A percentile compares a stretch with the other conserved stretches of the same genome.
These are phyloP conservation scores for Beauveria pseudobassiana DNA, from an alignment of 2,329 filamentous ascomycete genomes.

Conservation along the genomic window DNA sequence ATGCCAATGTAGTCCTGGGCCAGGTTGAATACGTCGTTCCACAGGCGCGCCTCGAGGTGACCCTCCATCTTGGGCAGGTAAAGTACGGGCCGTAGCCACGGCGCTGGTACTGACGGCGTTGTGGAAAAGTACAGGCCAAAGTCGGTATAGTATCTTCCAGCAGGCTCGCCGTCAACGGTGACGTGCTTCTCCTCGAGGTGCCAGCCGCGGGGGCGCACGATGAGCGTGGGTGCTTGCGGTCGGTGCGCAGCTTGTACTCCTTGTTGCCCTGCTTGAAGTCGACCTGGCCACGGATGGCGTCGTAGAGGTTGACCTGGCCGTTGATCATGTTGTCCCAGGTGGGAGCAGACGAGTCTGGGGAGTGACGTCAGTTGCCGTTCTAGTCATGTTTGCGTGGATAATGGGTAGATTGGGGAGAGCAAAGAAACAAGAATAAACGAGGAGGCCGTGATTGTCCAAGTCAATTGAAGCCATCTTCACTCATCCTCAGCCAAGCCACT, in stretches of 20 bases:
- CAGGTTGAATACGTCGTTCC: conserved; percentile 98
- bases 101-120: conserved; percentile 81
- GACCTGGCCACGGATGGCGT: conserved; percentile 85
- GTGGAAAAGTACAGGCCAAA: conserved; percentile 99
- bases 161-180: conserved; percentile 89
- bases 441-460: neutral
- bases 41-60: conserved; percentile 91
- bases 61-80: conserved; percentile 98
- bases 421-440: neutral
- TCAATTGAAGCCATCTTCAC: neutral
- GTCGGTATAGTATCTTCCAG: no score
- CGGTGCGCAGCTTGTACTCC: conserved; percentile 94
- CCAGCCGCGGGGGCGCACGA: conserved; percentile 93
- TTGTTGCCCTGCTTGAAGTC: conserved; percentile 95
- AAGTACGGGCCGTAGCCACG: conserved; percentile 85
- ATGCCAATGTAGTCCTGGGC: conserved; percentile 90
- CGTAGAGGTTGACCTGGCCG: conserved; percentile 94
- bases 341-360: conserved; percentile 79
- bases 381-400: conserved; percentile 12
- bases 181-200: conserved; percentile 98
- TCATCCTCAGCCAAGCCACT: neutral
- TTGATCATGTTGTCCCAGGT: conserved; percentile 99
- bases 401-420: neutral
- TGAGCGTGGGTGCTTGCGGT: conserved; percentile 77
- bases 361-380: conserved; percentile 2